A percentile compares a stretch with the other conserved stretches of the same genome.
Evolutionary conservation across 768 basidiomycete species (phyloP).

Genomic region (Phlegmacium glaucopus): DNA sequence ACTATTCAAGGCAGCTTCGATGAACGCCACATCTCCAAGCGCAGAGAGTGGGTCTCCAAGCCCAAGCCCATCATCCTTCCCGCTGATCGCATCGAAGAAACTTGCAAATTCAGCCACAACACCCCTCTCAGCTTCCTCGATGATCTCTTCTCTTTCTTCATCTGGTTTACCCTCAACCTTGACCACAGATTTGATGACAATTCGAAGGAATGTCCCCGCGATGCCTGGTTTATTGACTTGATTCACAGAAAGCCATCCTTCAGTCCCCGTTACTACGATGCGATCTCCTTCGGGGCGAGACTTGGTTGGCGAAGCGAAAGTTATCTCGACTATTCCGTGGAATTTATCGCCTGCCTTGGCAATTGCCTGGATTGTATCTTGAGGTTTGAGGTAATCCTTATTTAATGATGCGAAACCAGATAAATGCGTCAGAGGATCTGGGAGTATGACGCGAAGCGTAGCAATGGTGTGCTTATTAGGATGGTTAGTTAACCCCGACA

Average conservation of each 20-base stretch:
- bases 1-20: constrained; percentile 74
- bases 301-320: constrained; percentile 54
- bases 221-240: constrained; percentile 23
- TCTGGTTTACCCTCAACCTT: constrained; percentile 35
- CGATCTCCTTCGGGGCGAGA: constrained; percentile 33
- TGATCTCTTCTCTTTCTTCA: constrained; percentile 46
- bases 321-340: constrained; percentile 61
- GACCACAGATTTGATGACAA: constrained; percentile 36
- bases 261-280: constrained; percentile 57
- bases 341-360: constrained; percentile 45
- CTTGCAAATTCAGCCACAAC: constrained; percentile 53
- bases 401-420: constrained; percentile 67
- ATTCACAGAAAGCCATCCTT: constrained; percentile 56
- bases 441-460: constrained; percentile 58
- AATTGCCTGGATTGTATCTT: constrained; percentile 71
- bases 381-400: constrained; percentile 68
- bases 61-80: constrained; percentile 42
- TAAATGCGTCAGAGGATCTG: constrained; percentile 48
- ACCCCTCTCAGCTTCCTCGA: constrained; percentile 48
- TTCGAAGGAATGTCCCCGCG: constrained; percentile 25
- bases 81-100: constrained; percentile 56
- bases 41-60: constrained; percentile 62
- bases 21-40: constrained; percentile 72
- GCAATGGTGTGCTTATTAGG: constrained; percentile 59
- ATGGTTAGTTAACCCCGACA: constrained; percentile 1